Conservation (phyloP, 345 rosid genomes). For the Dimocarpus longan region DNA sequence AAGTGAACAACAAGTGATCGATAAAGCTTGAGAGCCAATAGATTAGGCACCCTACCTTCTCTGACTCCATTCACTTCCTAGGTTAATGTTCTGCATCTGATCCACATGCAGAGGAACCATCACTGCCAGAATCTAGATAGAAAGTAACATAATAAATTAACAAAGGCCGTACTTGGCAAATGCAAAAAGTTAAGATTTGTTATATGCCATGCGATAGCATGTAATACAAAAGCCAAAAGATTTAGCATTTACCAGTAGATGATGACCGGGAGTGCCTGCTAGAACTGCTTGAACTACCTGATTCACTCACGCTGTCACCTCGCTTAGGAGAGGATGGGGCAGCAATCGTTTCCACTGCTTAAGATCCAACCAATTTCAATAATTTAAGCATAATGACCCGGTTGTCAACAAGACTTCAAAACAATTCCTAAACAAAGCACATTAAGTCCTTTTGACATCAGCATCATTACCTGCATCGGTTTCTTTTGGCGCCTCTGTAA, state of each 20-base stretch:
- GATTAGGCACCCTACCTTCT: conserved; percentile 28
- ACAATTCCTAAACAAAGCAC: background rate
- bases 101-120: conserved; percentile 41
- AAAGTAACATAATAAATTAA: conserved; percentile 6
- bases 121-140: conserved; percentile 47
- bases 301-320: conserved; percentile 35
- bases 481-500: conserved; percentile 30
- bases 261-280: conserved; percentile 51
- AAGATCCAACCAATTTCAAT: conserved; percentile 10
- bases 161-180: background rate
- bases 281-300: conserved; percentile 52
- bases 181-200: background rate
- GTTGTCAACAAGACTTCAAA: background rate
- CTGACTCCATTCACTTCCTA: conserved; percentile 22
- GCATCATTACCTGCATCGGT: conserved; percentile 39
- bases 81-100: conserved; percentile 30
- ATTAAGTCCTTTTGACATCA: conserved; percentile 4
- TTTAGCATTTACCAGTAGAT: conserved; percentile 46
- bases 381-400: conserved; percentile 9
- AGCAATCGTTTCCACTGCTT: conserved; percentile 30
- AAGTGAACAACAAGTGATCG: conserved; percentile 4
- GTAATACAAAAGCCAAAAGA: background rate
- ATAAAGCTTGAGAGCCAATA: conserved; percentile 5
- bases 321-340: conserved; percentile 32
- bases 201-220: background rate